Evolutionary conservation across 2,329 filamentous ascomycete species (phyloP), one percentile per base, ranked within the genome.

Genomic region (Hirsutella rhossiliensis): DNA sequence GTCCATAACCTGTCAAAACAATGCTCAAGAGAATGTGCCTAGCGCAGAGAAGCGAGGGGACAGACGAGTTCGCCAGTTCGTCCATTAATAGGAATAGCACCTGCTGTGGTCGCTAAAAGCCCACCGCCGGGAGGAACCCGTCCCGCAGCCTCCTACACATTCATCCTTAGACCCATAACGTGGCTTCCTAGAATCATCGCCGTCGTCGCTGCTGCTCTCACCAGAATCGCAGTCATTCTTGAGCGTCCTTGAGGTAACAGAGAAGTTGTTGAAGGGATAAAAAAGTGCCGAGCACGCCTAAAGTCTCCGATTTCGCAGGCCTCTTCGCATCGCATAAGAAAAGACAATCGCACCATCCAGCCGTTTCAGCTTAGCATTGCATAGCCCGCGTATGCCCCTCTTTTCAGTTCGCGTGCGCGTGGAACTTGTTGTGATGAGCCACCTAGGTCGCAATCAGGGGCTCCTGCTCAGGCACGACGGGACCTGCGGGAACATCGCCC

Each of bases 391-490:
- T 34, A 13, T 17, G 17, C 49, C 50, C 54, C 47, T 51, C 47
- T 50, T 23, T 32, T 55, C 47, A 54, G 48, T 50, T 55, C 54
- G 48, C 54, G 43, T 52, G 51, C 49, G 52, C 49, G 49, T 60
- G 49, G 49, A 53, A 55, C 49, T 47, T 48, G 46, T 51, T 50
- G 44, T 50, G 44, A 48, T 48, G 45, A 43, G 42, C 47, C 50
- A 41, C 52, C 52, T 61, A 62, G 48, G 54, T 52, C 43, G 58
- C 55, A 40, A 52, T 43, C 47, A 62, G 48, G 23, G 58, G 55
- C 49, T 61, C 49, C 48, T 58, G 49, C 40, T 53, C 52, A 15
- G 55, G 47, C 31, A 56, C 48, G 43, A 56, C 51, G 28, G 57
- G 53, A 30, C 56, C 50, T 29, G 52, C 55, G 29, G 59, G 54